Evolutionary conservation across 305 asterid species (phyloP).

Genomic region (Andrographis paniculata): DNA sequence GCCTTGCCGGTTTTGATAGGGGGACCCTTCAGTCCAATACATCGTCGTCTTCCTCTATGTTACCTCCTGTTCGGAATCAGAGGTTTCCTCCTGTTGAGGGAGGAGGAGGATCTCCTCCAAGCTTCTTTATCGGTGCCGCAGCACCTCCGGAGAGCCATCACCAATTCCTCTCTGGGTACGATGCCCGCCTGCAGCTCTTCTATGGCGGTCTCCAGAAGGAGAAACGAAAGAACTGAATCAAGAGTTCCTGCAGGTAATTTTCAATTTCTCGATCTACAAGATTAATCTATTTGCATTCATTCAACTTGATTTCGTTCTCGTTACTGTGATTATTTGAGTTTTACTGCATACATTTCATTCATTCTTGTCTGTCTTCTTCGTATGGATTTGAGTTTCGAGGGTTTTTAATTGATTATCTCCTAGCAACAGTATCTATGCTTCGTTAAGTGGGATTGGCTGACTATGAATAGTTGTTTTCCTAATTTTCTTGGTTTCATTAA

Average conservation of each 20-base stretch:
- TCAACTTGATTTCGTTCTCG: no score
- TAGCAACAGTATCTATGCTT: no score
- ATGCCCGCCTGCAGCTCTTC: slow-evolving; percentile 62
- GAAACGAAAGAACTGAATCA: slow-evolving; percentile 47
- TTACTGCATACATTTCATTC: no score
- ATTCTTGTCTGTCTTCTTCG: no score
- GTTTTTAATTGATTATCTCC: no score
- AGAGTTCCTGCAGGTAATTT: slow-evolving; percentile 21
- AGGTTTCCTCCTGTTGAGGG: no score
- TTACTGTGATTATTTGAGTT: no score
- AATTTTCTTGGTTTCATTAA: neutral
- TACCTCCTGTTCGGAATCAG: slow-evolving; percentile 69
- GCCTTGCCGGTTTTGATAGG: slow-evolving; percentile 67
- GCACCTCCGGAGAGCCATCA: slow-evolving; percentile 46
- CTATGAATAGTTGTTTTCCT: neutral
- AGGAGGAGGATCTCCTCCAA: slow-evolving; percentile 51
- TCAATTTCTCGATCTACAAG: neutral
- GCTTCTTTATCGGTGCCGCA: slow-evolving; percentile 42
- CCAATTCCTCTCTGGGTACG: slow-evolving; percentile 56
- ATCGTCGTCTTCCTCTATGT: slow-evolving; percentile 41
- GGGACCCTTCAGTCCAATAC: slow-evolving; percentile 99
- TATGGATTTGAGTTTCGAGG: no score
- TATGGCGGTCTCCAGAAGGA: slow-evolving; percentile 52
- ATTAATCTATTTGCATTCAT: neutral
- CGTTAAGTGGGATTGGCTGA: no score